These are phyloP conservation scores for Ceratorhiza oryzae-sativae DNA, from an alignment of 1,284 basidiomycete genomes.

Conservation along the genomic window DNA sequence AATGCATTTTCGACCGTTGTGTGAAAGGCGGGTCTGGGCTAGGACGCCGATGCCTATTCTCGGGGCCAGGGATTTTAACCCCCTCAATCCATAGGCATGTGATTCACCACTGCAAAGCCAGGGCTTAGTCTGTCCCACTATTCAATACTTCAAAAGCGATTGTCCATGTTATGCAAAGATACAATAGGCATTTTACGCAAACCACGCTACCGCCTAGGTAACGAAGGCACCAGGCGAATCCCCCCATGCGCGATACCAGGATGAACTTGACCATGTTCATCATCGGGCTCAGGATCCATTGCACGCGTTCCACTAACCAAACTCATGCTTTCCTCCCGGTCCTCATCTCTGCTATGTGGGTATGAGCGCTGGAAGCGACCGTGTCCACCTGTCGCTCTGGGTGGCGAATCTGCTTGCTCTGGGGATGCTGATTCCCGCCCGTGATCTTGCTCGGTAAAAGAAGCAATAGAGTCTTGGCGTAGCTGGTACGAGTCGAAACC, in stretches of 20 bases:
- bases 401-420: conserved; percentile 43
- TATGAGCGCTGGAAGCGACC: conserved; percentile 49
- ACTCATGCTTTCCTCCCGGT: conserved; percentile 54
- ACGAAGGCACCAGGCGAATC: conserved; percentile 40
- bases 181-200: no score
- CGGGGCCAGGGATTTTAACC: no score
- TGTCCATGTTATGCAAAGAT: no score
- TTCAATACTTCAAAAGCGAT: no score
- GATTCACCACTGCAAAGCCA: no score
- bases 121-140: no score
- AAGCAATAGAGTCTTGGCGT: conserved; percentile 24
- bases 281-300: not conserved
- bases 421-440: conserved; percentile 20
- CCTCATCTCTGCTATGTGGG: conserved; percentile 50
- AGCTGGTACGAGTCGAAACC: conserved; percentile 2
- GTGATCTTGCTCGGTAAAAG: conserved; percentile 37
- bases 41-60: no score
- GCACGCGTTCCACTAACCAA: conserved; percentile 48
- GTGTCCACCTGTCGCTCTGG: conserved; percentile 36
- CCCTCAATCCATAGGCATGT: no score
- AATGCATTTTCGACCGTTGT: no score
- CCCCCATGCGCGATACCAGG: conserved; percentile 32
- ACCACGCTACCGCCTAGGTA: conserved; percentile 28
- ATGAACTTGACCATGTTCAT: not conserved
- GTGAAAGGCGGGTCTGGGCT: no score